Percentiles rank a stretch among this genome's conserved stretches.
These are phyloP conservation scores for Endoconidiophora polonica DNA, from an alignment of 2,329 filamentous ascomycete genomes.

Conservation along the genomic window DNA sequence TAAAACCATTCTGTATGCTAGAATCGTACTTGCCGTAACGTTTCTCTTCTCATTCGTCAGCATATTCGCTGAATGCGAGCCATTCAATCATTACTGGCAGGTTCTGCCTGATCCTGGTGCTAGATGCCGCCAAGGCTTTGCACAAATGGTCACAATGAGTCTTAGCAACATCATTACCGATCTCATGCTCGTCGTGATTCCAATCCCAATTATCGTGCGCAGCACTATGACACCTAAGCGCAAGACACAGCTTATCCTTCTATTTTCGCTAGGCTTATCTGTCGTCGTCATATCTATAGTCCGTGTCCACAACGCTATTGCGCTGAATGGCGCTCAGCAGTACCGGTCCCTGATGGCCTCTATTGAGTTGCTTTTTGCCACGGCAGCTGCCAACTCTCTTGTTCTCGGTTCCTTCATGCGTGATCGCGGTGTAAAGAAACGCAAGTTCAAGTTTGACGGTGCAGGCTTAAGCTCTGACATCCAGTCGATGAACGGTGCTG, in stretches of 20 bases:
- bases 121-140: constrained; percentile 71
- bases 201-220: constrained; percentile 69
- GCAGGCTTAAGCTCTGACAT: constrained; percentile 10
- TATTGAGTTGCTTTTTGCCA: constrained; percentile 76
- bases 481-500: constrained; percentile 14
- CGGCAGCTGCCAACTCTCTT: constrained; percentile 71
- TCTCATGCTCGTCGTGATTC: constrained; percentile 70
- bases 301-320: constrained; percentile 63
- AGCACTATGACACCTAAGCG: constrained; percentile 61
- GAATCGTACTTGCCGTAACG: constrained; percentile 59
- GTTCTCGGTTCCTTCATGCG: constrained; percentile 86
- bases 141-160: constrained; percentile 81
- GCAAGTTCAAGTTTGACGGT: constrained; percentile 47
- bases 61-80: constrained; percentile 68
- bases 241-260: constrained; percentile 59
- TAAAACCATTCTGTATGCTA: constrained; percentile 51
- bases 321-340: constrained; percentile 56
- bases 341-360: constrained; percentile 80
- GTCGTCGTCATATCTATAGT: constrained; percentile 68
- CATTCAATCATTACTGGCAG: constrained; percentile 61
- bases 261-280: constrained; percentile 73
- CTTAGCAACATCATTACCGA: constrained; percentile 78
- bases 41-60: constrained; percentile 69
- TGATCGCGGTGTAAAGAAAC: constrained; percentile 79
- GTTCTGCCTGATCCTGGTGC: constrained; percentile 73